These are phyloP conservation scores for Hericium coralloides DNA, from an alignment of 768 basidiomycete genomes.

Conservation along the genomic window DNA sequence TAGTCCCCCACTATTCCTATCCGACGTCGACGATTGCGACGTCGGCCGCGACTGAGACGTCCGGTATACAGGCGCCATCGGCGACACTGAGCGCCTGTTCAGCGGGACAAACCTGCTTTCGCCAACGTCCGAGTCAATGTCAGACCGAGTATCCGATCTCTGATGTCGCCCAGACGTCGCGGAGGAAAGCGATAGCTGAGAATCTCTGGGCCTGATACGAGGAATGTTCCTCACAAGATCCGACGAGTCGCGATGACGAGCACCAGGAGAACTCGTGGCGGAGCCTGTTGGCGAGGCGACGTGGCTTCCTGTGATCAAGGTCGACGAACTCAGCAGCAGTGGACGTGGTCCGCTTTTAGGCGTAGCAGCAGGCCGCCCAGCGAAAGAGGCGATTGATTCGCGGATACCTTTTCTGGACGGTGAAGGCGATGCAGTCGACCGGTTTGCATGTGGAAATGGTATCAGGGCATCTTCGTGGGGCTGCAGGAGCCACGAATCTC, in stretches of 20 bases:
- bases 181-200: constrained; percentile 54
- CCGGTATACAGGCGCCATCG: constrained; percentile 40
- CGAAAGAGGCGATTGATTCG: constrained; percentile 35
- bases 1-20: constrained; percentile 2
- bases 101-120: constrained; percentile 51
- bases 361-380: constrained; percentile 24
- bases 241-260: background rate
- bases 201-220: constrained; percentile 35
- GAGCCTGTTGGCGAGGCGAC: constrained; percentile 12
- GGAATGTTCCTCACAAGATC: background rate
- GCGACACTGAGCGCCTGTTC: constrained; percentile 61
- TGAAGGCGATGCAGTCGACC: constrained; percentile 24
- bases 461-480: constrained; percentile 13
- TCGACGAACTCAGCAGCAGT: constrained; percentile 46
- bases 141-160: constrained; percentile 31
- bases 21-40: constrained; percentile 25
- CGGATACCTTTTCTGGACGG: constrained; percentile 31
- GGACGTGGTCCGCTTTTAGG: constrained; percentile 56
- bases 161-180: constrained; percentile 28
- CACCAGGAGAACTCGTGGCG: constrained; percentile 13
- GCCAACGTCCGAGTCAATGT: constrained; percentile 47
- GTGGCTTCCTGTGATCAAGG: constrained; percentile 17
- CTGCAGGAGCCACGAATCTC: constrained; percentile 43
- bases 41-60: constrained; percentile 21
- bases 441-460: constrained; percentile 3